Conservation (phyloP, 352 stramenopile species). For the Phytophthora lateralis region DNA sequence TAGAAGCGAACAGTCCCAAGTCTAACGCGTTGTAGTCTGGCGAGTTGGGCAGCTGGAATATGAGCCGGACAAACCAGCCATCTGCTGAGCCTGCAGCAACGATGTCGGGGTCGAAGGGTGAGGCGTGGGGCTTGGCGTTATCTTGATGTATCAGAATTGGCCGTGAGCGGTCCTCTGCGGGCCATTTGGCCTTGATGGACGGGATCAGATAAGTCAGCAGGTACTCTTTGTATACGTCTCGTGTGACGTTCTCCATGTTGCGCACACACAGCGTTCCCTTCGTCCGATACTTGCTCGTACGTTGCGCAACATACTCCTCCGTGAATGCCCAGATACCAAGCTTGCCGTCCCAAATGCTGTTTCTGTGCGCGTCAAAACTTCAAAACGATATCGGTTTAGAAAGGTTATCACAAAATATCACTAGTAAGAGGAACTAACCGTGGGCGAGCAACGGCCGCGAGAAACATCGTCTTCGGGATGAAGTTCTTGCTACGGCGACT, state of each 20-base stretch:
- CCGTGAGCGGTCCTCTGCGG: not conserved
- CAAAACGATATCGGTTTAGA: conserved; percentile 5
- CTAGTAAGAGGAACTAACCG: not conserved
- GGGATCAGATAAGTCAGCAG: not conserved
- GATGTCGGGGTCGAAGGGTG: conserved; percentile 21
- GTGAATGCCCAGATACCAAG: conserved; percentile 36
- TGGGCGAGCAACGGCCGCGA: not conserved
- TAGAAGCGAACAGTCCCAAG: conserved; percentile 2
- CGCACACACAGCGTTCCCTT: conserved; percentile 5
- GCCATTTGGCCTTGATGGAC: not conserved
- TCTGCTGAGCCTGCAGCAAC: conserved; percentile 2
- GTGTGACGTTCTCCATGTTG: not conserved
- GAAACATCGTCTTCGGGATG: conserved; percentile 1
- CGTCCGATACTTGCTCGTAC: conserved; percentile 22
- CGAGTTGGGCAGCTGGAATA: conserved; percentile 25
- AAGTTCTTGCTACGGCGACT: conserved; percentile 1
- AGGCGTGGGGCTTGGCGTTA: conserved; percentile 29
- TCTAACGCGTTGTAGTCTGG: conserved; percentile 1
- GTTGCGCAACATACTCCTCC: conserved; percentile 13
- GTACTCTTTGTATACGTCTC: not conserved
- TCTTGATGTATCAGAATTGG: conserved; percentile 32
- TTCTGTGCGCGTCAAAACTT: conserved; percentile 3
- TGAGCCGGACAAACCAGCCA: conserved; percentile 29
- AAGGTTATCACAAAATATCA: not conserved
- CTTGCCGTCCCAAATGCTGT: conserved; percentile 19